Evolutionary conservation across 164 flowering plant species (phyloP), one percentile per base, ranked within the genome.

Genomic region (Saururus chinensis): DNA sequence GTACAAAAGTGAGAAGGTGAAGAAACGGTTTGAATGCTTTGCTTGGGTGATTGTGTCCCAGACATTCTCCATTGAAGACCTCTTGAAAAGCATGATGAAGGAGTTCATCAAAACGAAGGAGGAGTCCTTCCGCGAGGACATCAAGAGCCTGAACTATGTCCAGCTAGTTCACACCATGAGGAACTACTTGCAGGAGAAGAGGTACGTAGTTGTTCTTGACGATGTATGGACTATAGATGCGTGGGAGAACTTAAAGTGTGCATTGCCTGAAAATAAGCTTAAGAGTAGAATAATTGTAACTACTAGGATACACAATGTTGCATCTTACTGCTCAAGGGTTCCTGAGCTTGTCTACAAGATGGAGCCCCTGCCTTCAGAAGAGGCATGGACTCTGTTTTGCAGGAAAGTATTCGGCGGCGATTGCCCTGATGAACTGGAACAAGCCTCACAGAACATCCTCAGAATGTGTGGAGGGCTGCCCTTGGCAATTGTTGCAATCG

Each of bases 201-300:
- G 63, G 26, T 76, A 68, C 26, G 35, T 75, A 13, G 54, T 77
- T 6, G 72, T 80, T 2, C n/a, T 81, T 23, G 84, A 81, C 62
- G 82, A 81, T 67, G 60, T 79, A 4, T 79, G 80, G 81, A 23
- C 41, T 0, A 20, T 0, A 1, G 65, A 65, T 13, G 71, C 66
- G 1, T 78, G 77, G 76, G 54, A 63, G 40, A 57, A 52, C 25
- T n/a, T 76, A 12, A 60, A 67, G 53, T 23, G 13, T 19, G 77
- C 73, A n/a, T 75, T 81, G 10, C 82, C 76, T 1, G 63, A 70
- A 22, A 41, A 21, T 51, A 30, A 0, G 70, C 13, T 26, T 9
- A 62, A 72, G 20, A 77, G 82, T 59, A 73, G 70, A 68, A 61
- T 80, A 14, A 9, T 83, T 26, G 49, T 77, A 22, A 83, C 82